Evolutionary conservation across 31 red algal genomes (phyloP).

Genomic region (Porphyra umbilicalis): DNA sequence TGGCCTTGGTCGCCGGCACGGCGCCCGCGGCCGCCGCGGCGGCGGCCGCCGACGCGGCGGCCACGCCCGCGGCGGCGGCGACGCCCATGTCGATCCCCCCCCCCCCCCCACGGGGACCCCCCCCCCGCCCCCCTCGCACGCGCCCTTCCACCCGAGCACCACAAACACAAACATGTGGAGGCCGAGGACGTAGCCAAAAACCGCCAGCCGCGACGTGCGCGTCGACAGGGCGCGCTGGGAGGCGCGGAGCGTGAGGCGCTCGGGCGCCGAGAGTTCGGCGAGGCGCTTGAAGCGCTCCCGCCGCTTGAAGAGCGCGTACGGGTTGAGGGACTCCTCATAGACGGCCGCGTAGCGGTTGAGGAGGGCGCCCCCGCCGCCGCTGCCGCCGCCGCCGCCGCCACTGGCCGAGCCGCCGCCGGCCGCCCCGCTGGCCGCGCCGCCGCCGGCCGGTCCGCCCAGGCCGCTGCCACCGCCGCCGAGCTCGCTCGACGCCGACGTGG

Average conservation of each 20-base stretch:
- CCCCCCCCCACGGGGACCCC: background rate
- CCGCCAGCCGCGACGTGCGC: conserved; percentile 39
- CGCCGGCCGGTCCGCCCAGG: background rate
- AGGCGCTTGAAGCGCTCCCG: conserved; percentile 60
- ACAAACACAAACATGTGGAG: conserved; percentile 79
- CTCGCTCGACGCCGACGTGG: background rate
- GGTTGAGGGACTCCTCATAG: conserved; percentile 75
- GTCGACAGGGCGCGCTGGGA: conserved; percentile 44
- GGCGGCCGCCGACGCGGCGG: background rate
- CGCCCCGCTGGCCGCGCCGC: background rate
- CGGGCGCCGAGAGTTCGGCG: conserved; percentile 64
- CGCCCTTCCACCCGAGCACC: conserved; percentile 31
- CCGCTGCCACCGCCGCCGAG: background rate
- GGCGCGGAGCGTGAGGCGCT: conserved; percentile 58
- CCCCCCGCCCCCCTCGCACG: background rate
- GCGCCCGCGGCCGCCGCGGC: background rate
- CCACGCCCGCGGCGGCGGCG: background rate
- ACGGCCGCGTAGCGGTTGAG: conserved; percentile 55
- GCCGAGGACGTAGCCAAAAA: conserved; percentile 66
- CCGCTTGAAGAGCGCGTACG: conserved; percentile 69
- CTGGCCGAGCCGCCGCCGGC: background rate
- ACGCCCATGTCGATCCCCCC: background rate
- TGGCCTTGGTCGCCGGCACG: background rate
- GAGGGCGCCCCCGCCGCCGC: conserved; percentile 16
- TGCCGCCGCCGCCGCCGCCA: conserved; percentile 12